Base-by-base conservation (phyloP, 2,329 filamentous ascomycete species). In the Clarireedia sp. region DNA sequence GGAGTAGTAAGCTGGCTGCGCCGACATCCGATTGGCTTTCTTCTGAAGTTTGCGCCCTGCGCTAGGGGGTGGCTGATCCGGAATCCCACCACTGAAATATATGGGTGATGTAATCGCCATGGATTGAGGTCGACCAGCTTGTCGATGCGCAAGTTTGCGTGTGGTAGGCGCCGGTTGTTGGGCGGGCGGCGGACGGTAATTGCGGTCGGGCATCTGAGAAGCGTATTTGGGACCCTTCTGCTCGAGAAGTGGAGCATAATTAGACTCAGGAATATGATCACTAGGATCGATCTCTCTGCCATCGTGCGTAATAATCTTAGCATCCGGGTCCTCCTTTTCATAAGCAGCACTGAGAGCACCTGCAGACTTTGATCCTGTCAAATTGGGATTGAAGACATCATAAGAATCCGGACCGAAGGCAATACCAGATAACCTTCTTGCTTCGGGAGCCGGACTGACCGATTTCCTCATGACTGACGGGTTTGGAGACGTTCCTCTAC, bases 371-470 rank as follows among this genome's bases (percentile, higher is more conserved):
- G 73, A 70, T 16, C 78, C 61, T 3, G 70, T 70, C 17, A 68
- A 45, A 29, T 51, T 64, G 3, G 87, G 85, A 59, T 91, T 91
- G 60, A 89, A 76, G 1, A 80, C 77, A 63, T 90, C 83, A 66
- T 89, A 91, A 36, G 82, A 85, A 66, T 91, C 88, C 0, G 88
- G 88, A 0, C 83, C 81, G 63, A 89, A 92, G 0, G 87, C 87
- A 3, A 87, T 71, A 16, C 78, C 79, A 2, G 85, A 86, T 5
- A 80, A 64, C 49, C 79, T 73, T 56, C 80, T 75, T 47, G 73
- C 69, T n/a, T 62, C 75, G 2, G 87, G 86, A 1, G 80, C 79
- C 2, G 87, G 86, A 63, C 86, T 90, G 33, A 90, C 80, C 1
- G 87, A 90, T 68, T 91, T 91, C 51, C 87, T 81, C 57, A 73